A percentile compares a stretch with the other conserved stretches of the same genome.
Evolutionary conservation across 106 monocot species (phyloP).

Genomic region (Posidonia australis): DNA sequence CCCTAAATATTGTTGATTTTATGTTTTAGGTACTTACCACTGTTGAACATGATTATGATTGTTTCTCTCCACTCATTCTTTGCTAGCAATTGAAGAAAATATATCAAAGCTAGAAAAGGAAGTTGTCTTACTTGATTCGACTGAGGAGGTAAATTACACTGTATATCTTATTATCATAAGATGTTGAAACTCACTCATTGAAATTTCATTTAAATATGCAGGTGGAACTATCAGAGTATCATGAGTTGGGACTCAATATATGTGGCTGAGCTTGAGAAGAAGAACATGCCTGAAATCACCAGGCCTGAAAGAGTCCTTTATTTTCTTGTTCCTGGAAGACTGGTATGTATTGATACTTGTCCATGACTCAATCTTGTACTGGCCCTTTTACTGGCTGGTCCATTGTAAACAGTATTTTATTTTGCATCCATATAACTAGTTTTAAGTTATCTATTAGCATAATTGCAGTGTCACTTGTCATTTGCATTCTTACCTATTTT

Average conservation of each 20-base stretch:
- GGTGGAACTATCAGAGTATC: conserved; percentile 81
- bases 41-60: background rate
- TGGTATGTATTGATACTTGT: conserved; percentile 40
- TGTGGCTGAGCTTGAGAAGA: conserved; percentile 80
- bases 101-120: conserved; percentile 71
- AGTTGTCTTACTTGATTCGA: conserved; percentile 74
- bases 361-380: too few relatives aligned
- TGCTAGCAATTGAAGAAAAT: conserved; percentile 61
- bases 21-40: background rate
- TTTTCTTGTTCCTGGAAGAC: conserved; percentile 79
- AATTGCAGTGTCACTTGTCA: too few relatives aligned
- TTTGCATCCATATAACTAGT: too few relatives aligned
- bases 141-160: background rate
- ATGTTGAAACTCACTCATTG: background rate
- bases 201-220: conserved; percentile 14
- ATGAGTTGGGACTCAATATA: conserved; percentile 67
- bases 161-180: background rate
- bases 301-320: conserved; percentile 76
- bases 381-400: too few relatives aligned
- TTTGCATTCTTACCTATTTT: too few relatives aligned
- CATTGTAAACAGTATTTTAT: too few relatives aligned
- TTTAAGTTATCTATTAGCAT: too few relatives aligned
- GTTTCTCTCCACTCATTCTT: conserved; percentile 33
- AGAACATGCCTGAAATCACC: conserved; percentile 90
- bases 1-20: background rate